Evolutionary conservation across 2,329 filamentous ascomycete genomes (phyloP).

Genomic region (Beauveria sp.): DNA sequence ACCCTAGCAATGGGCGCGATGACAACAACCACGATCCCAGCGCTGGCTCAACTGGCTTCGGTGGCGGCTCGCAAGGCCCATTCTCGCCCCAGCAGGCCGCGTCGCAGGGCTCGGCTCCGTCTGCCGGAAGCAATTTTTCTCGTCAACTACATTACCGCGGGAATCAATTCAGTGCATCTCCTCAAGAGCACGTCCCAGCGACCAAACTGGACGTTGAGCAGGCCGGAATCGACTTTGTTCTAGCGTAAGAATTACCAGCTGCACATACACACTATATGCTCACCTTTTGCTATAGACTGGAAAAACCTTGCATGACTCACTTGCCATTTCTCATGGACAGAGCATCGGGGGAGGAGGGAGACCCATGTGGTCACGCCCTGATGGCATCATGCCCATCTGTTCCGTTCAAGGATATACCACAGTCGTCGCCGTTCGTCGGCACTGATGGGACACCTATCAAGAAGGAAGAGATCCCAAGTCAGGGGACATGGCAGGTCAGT

Average conservation of each 20-base stretch:
- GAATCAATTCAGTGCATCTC: slow-evolving; percentile 23
- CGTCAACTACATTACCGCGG: slow-evolving; percentile 9
- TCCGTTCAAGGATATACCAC: slow-evolving; percentile 41
- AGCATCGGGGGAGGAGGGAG: slow-evolving; percentile 50
- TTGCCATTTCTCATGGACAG: slow-evolving; percentile 68
- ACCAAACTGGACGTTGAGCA: slow-evolving; percentile 64
- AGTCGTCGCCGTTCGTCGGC: slow-evolving; percentile 47
- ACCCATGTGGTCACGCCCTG: slow-evolving; percentile 79
- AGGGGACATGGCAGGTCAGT: slow-evolving; percentile 72
- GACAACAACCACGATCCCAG: slow-evolving; percentile 40
- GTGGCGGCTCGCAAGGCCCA: slow-evolving; percentile 17
- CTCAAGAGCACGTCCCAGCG: slow-evolving; percentile 21
- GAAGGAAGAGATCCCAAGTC: slow-evolving; percentile 28
- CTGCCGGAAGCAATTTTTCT: slow-evolving; percentile 18
- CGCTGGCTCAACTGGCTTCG: slow-evolving; percentile 27
- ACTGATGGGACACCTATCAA: slow-evolving; percentile 28
- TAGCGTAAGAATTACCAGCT: slow-evolving; percentile 54
- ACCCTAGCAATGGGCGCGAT: slow-evolving; percentile 22
- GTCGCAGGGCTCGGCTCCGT: slow-evolving; percentile 34
- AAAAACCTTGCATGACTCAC: slow-evolving; percentile 90
- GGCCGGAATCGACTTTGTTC: slow-evolving; percentile 81
- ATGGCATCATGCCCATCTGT: slow-evolving; percentile 88
- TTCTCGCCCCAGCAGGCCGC: slow-evolving; percentile 40
- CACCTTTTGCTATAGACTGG: slow-evolving; percentile 55
- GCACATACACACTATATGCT: not conserved